A percentile compares a stretch with the other conserved stretches of the same genome.
Conservation (phyloP, 2,329 filamentous ascomycete genomes). For the Dothidotthia symphoricarpi region DNA sequence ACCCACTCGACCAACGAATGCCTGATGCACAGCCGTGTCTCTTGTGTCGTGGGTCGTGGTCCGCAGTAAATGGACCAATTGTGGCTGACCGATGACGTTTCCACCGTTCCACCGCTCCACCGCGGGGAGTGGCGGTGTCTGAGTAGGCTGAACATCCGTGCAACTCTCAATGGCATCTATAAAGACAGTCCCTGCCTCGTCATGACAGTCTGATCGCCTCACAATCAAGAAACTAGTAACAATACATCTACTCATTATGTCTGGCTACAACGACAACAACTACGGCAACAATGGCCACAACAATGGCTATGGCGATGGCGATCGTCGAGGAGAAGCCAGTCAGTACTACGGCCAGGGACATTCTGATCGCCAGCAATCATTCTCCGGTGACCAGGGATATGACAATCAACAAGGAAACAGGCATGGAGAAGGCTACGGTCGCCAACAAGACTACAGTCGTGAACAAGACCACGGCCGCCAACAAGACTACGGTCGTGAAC, state of each 20-base stretch:
- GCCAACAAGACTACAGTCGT: no score
- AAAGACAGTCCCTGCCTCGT: neutral
- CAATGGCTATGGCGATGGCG: constrained; percentile 2
- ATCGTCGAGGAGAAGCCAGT: constrained; percentile 10
- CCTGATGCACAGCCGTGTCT: no score
- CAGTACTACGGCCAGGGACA: constrained; percentile 14
- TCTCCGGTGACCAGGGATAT: constrained; percentile 6
- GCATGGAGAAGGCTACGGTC: no score
- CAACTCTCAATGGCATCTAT: constrained; percentile 3
- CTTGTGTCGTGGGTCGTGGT: no score
- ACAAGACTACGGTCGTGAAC: constrained; percentile 9
- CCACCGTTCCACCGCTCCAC: constrained; percentile 7
- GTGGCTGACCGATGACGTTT: constrained; percentile 10
- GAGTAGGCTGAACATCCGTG: constrained; percentile 5
- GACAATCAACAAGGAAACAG: no score
- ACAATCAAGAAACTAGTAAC: neutral
- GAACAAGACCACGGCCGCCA: constrained; percentile 15
- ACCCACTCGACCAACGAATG: no score
- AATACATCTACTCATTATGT: constrained; percentile 4
- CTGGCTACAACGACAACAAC: constrained; percentile 8
- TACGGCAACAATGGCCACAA: constrained; percentile 4
- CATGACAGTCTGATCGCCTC: no score
- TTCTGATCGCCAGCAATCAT: constrained; percentile 3
- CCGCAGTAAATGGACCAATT: constrained; percentile 5
- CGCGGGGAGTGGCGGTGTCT: constrained; percentile 12